These are phyloP conservation scores for Fusarium clavum DNA, from an alignment of 2,329 filamentous ascomycete genomes.

Conservation along the genomic window DNA sequence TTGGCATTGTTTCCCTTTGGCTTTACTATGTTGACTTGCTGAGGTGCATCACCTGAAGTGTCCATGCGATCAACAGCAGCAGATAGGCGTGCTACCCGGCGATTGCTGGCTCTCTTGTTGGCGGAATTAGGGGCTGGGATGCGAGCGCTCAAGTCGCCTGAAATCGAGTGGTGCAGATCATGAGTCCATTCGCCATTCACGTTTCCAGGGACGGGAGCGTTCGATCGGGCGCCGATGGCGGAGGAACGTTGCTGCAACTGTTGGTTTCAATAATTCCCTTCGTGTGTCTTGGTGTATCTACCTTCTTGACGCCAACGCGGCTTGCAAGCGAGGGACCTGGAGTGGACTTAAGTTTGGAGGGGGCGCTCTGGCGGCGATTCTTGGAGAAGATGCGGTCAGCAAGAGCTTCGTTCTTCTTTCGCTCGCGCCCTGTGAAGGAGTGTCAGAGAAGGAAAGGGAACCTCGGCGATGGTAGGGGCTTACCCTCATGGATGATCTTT, in stretches of 20 bases:
- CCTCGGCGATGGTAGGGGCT: constrained; percentile 13
- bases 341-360: constrained; percentile 59
- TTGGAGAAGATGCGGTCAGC: constrained; percentile 77
- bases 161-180: constrained; percentile 69
- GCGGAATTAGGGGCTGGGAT: constrained; percentile 55
- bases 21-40: constrained; percentile 53
- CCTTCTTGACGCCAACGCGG: constrained; percentile 80
- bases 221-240: constrained; percentile 34
- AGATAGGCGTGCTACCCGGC: constrained; percentile 55
- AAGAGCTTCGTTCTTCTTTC: constrained; percentile 77
- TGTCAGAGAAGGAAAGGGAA: not conserved
- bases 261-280: constrained; percentile 21
- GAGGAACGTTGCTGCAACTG: constrained; percentile 42
- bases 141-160: constrained; percentile 58
- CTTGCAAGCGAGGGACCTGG: constrained; percentile 72
- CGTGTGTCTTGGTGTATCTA: constrained; percentile 49
- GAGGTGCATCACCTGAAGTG: constrained; percentile 47
- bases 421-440: constrained; percentile 65
- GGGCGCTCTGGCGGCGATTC: constrained; percentile 69
- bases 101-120: constrained; percentile 40
- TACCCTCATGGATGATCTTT: constrained; percentile 67
- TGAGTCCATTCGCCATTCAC: constrained; percentile 78
- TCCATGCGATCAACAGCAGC: constrained; percentile 59
- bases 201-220: constrained; percentile 58
- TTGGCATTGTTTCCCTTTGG: constrained; percentile 19